A percentile compares a stretch with the other conserved stretches of the same genome.
phyloP scores from a whole-genome alignment of 1,139 yeast genomes.

The Saccharomyces hybrid region DNA sequence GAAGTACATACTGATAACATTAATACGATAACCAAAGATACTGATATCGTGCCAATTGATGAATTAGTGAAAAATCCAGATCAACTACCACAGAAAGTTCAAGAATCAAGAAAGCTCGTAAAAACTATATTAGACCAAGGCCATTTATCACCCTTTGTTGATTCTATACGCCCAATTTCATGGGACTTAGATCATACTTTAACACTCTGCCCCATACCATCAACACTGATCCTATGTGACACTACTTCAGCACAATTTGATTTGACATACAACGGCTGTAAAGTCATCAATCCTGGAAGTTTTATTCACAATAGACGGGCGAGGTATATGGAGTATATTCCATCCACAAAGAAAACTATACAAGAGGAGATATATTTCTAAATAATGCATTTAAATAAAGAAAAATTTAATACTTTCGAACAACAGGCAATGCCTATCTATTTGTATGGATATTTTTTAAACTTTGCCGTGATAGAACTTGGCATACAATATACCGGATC shows the following conservation, averaged over 20 bases:
- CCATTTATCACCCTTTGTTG: conserved; percentile 70
- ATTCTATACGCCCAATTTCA: conserved; percentile 51
- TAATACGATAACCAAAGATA: conserved; percentile 14
- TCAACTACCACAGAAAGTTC: conserved; percentile 34
- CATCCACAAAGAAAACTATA: conserved; percentile 45
- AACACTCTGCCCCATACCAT: conserved; percentile 72
- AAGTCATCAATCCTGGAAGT: conserved; percentile 63
- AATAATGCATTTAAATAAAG: conserved; percentile 14
- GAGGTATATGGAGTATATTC: conserved; percentile 64
- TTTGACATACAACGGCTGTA: conserved; percentile 75
- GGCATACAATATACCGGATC: conserved; percentile 92
- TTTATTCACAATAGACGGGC: conserved; percentile 45
- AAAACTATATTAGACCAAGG: conserved; percentile 84
- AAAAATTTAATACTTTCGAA: neutral
- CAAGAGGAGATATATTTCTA: conserved; percentile 41
- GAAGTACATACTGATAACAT: conserved; percentile 17
- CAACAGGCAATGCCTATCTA: neutral
- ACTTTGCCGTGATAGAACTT: conserved; percentile 34
- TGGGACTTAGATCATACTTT: conserved; percentile 66
- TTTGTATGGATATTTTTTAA: conserved; percentile 42
- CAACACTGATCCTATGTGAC: conserved; percentile 59
- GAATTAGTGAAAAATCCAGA: conserved; percentile 27
- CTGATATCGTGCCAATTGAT: conserved; percentile 14
- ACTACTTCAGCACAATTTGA: conserved; percentile 63
- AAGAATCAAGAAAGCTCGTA: conserved; percentile 67